These are phyloP conservation scores for Phyllosticta capitalensis DNA, from an alignment of 2,329 filamentous ascomycete genomes.

Conservation along the genomic window DNA sequence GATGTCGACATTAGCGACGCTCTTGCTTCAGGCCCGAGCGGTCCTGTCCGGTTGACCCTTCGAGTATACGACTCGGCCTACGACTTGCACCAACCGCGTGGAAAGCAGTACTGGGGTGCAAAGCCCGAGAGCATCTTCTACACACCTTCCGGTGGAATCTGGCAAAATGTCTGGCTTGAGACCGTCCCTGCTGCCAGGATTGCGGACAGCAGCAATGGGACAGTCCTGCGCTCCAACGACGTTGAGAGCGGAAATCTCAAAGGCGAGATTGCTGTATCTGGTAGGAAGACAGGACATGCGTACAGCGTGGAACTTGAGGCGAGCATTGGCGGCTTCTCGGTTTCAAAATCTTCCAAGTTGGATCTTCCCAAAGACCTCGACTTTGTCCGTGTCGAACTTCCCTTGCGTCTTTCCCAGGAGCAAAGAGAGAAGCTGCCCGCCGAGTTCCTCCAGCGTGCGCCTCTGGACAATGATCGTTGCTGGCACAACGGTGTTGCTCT, in stretches of 20 bases:
- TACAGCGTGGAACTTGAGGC: conserved; percentile 47
- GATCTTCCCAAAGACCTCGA: conserved; percentile 42
- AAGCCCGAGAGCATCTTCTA: conserved; percentile 53
- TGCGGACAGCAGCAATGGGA: conserved; percentile 49
- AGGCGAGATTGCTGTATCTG: conserved; percentile 41
- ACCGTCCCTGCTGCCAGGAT: conserved; percentile 44
- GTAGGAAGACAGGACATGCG: conserved; percentile 37
- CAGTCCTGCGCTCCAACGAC: conserved; percentile 46
- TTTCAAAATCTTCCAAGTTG: conserved; percentile 37
- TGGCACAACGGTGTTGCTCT: conserved; percentile 51
- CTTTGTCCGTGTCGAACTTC: conserved; percentile 38
- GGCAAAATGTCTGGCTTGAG: conserved; percentile 51
- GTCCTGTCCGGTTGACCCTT: conserved; percentile 37
- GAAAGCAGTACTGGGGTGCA: conserved; percentile 58
- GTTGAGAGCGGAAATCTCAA: conserved; percentile 44
- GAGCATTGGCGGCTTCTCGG: conserved; percentile 38
- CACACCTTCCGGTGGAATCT: conserved; percentile 48
- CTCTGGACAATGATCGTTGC: conserved; percentile 29
- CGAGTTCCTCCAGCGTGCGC: conserved; percentile 24
- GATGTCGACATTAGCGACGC: conserved; percentile 48
- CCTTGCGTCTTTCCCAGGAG: conserved; percentile 39
- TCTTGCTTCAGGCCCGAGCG: conserved; percentile 15
- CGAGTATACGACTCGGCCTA: conserved; percentile 55
- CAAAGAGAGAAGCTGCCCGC: conserved; percentile 33
- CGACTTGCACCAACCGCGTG: conserved; percentile 55